Conservation (phyloP, 495 filamentous ascomycete species). For the Durotheca rogersii region DNA sequence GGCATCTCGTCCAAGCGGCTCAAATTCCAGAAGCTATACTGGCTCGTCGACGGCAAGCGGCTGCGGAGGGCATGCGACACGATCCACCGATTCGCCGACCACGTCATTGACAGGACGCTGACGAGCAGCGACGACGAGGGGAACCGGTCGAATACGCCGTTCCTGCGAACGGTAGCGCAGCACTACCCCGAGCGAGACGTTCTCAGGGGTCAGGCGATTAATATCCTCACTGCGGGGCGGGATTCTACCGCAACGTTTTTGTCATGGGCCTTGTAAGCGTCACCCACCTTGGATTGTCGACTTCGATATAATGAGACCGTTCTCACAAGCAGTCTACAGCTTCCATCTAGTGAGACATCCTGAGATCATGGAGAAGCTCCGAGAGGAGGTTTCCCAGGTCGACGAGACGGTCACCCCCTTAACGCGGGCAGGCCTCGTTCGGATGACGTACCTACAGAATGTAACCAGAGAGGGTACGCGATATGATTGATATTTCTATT, state of each 20-base stretch:
- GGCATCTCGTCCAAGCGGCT: constrained; percentile 33
- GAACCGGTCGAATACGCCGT: constrained; percentile 9
- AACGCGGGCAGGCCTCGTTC: constrained; percentile 17
- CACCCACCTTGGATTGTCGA: background rate
- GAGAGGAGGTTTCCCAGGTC: constrained; percentile 31
- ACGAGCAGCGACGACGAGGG: background rate
- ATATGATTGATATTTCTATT: background rate
- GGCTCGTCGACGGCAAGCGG: constrained; percentile 34
- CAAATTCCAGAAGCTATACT: constrained; percentile 41
- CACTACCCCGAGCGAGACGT: constrained; percentile 18
- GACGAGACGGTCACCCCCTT: constrained; percentile 18
- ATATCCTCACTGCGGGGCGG: constrained; percentile 38
- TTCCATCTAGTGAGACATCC: constrained; percentile 28
- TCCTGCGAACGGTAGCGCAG: constrained; percentile 21
- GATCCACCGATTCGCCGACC: constrained; percentile 39
- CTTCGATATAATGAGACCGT: too few species aligned
- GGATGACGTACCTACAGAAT: constrained; percentile 18
- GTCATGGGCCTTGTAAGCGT: constrained; percentile 42
- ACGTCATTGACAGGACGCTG: constrained; percentile 32
- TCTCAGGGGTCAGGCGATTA: constrained; percentile 35
- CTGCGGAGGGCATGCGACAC: constrained; percentile 36
- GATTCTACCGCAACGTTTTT: constrained; percentile 47
- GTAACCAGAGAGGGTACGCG: constrained; percentile 20
- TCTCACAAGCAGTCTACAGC: background rate
- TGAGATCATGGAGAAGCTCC: constrained; percentile 31